Evolutionary conservation across 2,329 filamentous ascomycete species (phyloP).

Genomic region (Ophiocordyceps camponoti-floridani): DNA sequence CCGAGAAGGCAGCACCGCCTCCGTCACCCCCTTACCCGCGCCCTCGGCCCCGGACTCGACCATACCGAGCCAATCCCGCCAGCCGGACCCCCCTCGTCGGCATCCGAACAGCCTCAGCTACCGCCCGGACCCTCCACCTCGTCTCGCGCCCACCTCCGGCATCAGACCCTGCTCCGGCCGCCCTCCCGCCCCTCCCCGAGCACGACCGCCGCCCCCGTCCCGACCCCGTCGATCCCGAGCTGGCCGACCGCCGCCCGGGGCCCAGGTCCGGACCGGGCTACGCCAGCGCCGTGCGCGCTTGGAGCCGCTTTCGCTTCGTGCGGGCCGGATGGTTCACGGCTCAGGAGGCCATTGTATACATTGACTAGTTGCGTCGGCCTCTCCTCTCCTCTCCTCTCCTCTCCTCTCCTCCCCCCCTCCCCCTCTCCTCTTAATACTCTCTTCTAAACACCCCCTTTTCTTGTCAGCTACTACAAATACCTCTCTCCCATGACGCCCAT

Average conservation of each 20-base stretch:
- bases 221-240: constrained; percentile 26
- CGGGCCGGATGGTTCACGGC: constrained; percentile 92
- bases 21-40: constrained; percentile 6
- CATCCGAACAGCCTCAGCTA: too few species aligned
- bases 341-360: constrained; percentile 80
- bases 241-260: constrained; percentile 21
- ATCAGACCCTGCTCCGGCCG: neutral
- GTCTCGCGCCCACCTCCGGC: neutral
- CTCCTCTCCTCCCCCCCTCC: neutral
- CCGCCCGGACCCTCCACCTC: constrained; percentile 1
- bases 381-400: neutral
- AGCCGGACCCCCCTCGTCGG: too few species aligned
- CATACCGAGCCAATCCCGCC: too few species aligned
- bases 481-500: constrained; percentile 87
- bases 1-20: constrained; percentile 12
- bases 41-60: constrained; percentile 6
- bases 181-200: neutral
- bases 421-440: neutral
- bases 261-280: constrained; percentile 35
- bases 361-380: constrained; percentile 54
- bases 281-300: constrained; percentile 62
- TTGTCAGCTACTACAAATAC: constrained; percentile 67
- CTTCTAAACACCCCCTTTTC: too few species aligned
- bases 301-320: constrained; percentile 87
- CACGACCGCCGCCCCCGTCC: neutral